A percentile compares a stretch with the other conserved stretches of the same genome.
These are phyloP conservation scores for Smithsoniella earleae DNA, from an alignment of 163 green algal species.

Conservation along the genomic window DNA sequence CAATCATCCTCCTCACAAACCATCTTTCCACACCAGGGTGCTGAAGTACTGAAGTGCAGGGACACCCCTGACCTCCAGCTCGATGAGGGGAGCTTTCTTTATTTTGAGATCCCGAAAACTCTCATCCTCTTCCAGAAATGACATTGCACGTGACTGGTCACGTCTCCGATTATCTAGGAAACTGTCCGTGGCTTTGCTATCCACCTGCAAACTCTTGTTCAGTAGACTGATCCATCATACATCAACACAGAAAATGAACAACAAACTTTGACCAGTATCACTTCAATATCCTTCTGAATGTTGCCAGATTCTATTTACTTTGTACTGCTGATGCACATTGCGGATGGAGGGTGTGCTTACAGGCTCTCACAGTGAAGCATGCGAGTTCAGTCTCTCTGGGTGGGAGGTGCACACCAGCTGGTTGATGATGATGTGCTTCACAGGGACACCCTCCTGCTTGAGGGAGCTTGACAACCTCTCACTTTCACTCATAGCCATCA, in stretches of 20 bases:
- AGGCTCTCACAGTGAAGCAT: background rate
- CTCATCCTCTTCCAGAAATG: conserved; percentile 53
- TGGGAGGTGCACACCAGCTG: conserved; percentile 55
- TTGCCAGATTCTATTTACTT: too few species aligned
- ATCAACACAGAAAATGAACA: too few species aligned
- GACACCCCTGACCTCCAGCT: conserved; percentile 88
- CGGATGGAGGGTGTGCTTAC: background rate
- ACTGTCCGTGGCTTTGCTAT: conserved; percentile 44
- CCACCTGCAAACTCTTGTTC: conserved; percentile 46
- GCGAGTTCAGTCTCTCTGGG: background rate
- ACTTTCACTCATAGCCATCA: conserved; percentile 84
- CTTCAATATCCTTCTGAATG: too few species aligned
- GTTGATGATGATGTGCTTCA: conserved; percentile 83
- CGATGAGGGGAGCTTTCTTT: conserved; percentile 75
- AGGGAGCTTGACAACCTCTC: conserved; percentile 67
- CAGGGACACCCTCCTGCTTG: conserved; percentile 68
- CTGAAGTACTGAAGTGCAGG: conserved; percentile 91
- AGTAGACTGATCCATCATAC: too few species aligned
- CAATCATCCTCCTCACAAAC: background rate
- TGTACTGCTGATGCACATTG: conserved; percentile 19
- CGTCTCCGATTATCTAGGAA: conserved; percentile 54
- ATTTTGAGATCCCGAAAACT: conserved; percentile 65
- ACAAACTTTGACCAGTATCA: too few species aligned
- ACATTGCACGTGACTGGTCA: conserved; percentile 76
- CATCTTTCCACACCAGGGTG: conserved; percentile 66